These are phyloP conservation scores for Macadamia integrifolia DNA, from an alignment of 164 flowering plant genomes.

Conservation along the genomic window DNA sequence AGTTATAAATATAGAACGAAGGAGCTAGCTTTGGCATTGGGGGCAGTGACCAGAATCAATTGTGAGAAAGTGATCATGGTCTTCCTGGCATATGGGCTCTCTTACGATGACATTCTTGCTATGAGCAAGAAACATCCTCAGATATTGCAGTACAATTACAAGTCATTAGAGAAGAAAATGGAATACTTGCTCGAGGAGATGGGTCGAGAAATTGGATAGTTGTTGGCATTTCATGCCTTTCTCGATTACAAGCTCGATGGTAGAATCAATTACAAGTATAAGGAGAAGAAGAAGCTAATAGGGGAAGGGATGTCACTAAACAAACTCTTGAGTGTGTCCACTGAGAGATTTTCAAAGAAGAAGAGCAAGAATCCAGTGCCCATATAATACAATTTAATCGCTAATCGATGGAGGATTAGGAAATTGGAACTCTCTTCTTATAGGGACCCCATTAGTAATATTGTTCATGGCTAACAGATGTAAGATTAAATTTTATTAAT, in stretches of 20 bases:
- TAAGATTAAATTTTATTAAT: too few relatives aligned
- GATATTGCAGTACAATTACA: conserved; percentile 58
- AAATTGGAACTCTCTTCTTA: too few relatives aligned
- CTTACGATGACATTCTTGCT: conserved; percentile 43
- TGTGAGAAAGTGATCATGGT: conserved; percentile 46
- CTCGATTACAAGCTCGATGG: conserved; percentile 78
- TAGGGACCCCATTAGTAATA: too few relatives aligned
- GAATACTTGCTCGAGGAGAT: conserved; percentile 68
- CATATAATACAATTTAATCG: too few relatives aligned
- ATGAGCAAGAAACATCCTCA: conserved; percentile 85
- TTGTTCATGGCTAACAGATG: too few relatives aligned
- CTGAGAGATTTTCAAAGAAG: too few relatives aligned
- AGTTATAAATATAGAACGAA: too few relatives aligned
- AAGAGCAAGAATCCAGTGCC: too few relatives aligned
- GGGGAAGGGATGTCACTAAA: conserved; percentile 15
- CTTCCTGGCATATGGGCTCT: conserved; percentile 54
- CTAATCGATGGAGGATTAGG: too few relatives aligned
- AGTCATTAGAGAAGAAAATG: conserved; percentile 62
- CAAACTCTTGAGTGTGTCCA: too few relatives aligned
- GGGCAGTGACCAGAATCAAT: too few relatives aligned
- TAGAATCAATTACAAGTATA: conserved; percentile 68
- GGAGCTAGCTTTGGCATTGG: too few relatives aligned
- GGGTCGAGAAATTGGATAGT: conserved; percentile 68
- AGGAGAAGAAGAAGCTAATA: conserved; percentile 37
- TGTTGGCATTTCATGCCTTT: conserved; percentile 78